Evolutionary conservation across 441 rosid species (phyloP), one percentile per base, ranked within the genome.

Genomic region (Populus hybrid): DNA sequence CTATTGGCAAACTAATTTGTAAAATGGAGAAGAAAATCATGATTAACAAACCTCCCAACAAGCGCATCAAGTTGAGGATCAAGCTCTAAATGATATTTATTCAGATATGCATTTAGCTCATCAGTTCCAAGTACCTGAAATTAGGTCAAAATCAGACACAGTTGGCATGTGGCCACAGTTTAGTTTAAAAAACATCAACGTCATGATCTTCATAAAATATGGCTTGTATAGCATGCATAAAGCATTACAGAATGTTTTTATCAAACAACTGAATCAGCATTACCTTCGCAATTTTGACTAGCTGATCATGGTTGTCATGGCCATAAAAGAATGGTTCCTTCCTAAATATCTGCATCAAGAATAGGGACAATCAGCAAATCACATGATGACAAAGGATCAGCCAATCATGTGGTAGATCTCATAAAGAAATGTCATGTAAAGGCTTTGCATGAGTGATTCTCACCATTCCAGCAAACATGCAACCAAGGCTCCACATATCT

Each of bases 401-500:
- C 67, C 9, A 23, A 30, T 14, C 26, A 72, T 32, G 59, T 32
- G 46, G 70, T 76, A 26, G 38, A 40, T 57, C 18, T 24, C 69
- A 40, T 32, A 36, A 53, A 21, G 10, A 38, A 7, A 65, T 19
- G 30, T 14, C 68, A 23, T 1, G 9, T 70, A 12, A 76, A 36
- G n/a, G 67, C 23, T 8, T 69, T 12, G 18, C 21, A 36, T 38
- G 18, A 23, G 19, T 61, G 28, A 80, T 69, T 83, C 93, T 87
- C 74, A 95, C 99, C 99, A 95, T 95, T 83, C 98, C 98, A 36
- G 98, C 98, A 88, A 94, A 92, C 99, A 94, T 95, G 79, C 98
- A 94, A 32, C 98, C 98, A 67, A 94, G 97, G 87, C 99, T 95
- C 99, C 99, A 95, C 95, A 95, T 90, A 79, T 94, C 98, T 84